A percentile compares a stretch with the other conserved stretches of the same genome.
Conservation (phyloP, 2,329 filamentous ascomycete genomes). For the Nemania sp. region DNA sequence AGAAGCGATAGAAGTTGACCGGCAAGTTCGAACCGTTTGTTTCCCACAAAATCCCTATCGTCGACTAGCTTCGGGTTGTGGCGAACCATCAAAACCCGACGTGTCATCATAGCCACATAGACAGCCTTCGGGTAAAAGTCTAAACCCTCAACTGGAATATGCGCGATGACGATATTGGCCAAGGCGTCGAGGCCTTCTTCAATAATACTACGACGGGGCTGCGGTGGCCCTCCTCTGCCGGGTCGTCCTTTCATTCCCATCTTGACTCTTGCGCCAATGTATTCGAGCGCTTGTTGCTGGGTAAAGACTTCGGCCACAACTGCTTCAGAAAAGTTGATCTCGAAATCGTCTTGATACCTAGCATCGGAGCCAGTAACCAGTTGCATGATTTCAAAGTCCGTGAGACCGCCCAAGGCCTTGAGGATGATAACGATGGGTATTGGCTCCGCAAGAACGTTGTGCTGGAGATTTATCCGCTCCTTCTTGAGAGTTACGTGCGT, state of each 20-base stretch:
- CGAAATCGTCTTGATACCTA: conserved; percentile 90
- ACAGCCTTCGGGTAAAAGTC: conserved; percentile 97
- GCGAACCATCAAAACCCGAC: conserved; percentile 92
- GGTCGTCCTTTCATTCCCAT: conserved; percentile 71
- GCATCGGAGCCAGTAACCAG: conserved; percentile 87
- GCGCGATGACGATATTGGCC: conserved; percentile 89
- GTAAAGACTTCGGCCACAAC: conserved; percentile 83
- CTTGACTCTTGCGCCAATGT: conserved; percentile 83
- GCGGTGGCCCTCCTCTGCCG: conserved; percentile 51
- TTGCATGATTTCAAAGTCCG: conserved; percentile 92
- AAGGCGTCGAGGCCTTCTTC: conserved; percentile 93
- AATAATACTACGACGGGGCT: conserved; percentile 74
- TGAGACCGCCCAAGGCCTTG: conserved; percentile 90
- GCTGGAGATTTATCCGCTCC: conserved; percentile 82
- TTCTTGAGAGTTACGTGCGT: conserved; percentile 96
- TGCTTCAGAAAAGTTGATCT: conserved; percentile 92
- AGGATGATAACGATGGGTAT: conserved; percentile 94
- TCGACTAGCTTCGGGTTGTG: conserved; percentile 89
- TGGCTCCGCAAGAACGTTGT: conserved; percentile 91
- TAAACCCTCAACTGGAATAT: conserved; percentile 86
- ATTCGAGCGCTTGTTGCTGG: conserved; percentile 93
- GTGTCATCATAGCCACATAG: conserved; percentile 95
- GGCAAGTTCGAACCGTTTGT: conserved; percentile 92
- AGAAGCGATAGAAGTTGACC: conserved; percentile 91
- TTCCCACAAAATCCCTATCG: conserved; percentile 96